Conservation (phyloP, 257 asterid genomes). For the Rubia yunnanensis region DNA sequence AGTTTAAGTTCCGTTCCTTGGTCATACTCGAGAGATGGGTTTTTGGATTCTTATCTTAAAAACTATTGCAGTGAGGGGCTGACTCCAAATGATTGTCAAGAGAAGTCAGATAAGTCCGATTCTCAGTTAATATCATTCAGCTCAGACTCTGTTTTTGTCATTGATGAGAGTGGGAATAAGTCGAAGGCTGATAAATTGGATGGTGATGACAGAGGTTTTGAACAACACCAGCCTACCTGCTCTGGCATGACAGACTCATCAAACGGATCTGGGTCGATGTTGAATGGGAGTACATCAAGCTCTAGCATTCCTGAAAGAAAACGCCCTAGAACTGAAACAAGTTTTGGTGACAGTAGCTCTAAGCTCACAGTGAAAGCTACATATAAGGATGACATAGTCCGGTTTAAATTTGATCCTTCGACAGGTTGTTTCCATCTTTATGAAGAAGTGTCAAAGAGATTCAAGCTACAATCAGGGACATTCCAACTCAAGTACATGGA, state of each 20-base stretch:
- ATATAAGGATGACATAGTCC: conserved; percentile 53
- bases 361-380: conserved; percentile 56
- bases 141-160: conserved; percentile 25
- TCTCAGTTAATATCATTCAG: conserved; percentile 22
- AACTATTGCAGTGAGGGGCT: conserved; percentile 13
- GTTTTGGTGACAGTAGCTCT: conserved; percentile 34
- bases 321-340: conserved; percentile 20
- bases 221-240: conserved; percentile 43
- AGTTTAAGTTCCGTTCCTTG: conserved; percentile 20
- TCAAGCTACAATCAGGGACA: conserved; percentile 47
- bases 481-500: conserved; percentile 85
- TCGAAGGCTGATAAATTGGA: conserved; percentile 20
- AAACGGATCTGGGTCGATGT: conserved; percentile 41
- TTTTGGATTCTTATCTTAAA: conserved; percentile 23
- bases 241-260: conserved; percentile 66
- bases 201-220: conserved; percentile 25
- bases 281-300: conserved; percentile 49
- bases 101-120: conserved; percentile 22
- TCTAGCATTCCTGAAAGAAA: conserved; percentile 33
- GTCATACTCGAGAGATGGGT: conserved; percentile 23
- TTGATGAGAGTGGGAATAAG: conserved; percentile 18
- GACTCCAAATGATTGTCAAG: conserved; percentile 7
- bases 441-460: conserved; percentile 69
- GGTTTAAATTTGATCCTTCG: conserved; percentile 57
- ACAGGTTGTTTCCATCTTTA: conserved; percentile 48